Evolutionary conservation across 169 alveolate species (phyloP).

Genomic region (Eimeria mitis): DNA sequence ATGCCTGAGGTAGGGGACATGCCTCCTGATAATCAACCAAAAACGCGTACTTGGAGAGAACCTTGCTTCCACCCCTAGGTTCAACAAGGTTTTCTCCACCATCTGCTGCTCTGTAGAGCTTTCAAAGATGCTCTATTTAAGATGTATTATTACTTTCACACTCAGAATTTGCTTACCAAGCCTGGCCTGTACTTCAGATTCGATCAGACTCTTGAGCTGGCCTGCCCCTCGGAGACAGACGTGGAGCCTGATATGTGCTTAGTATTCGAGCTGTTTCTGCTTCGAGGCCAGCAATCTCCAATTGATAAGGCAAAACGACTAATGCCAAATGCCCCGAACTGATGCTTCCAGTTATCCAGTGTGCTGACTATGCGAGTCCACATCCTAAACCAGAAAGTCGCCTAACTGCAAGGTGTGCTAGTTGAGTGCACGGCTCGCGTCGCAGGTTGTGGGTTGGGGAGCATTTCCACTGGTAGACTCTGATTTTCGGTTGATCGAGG

Average conservation of each 20-base stretch:
- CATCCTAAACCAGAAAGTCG: neutral
- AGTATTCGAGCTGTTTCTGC: conserved; percentile 85
- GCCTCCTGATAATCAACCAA: neutral
- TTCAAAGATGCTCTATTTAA: neutral
- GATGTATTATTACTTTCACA: neutral
- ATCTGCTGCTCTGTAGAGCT: neutral
- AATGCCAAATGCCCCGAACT: neutral
- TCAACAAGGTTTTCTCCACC: neutral
- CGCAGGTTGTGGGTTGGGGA: conserved; percentile 84
- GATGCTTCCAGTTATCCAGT: neutral
- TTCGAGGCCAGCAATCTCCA: conserved; percentile 82
- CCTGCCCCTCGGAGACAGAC: conserved; percentile 86
- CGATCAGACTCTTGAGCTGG: conserved; percentile 81
- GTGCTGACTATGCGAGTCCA: neutral
- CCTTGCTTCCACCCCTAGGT: neutral
- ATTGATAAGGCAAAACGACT: conserved; percentile 83
- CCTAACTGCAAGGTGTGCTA: neutral
- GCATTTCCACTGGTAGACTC: conserved; percentile 88
- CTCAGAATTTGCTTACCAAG: neutral
- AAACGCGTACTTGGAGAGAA: neutral
- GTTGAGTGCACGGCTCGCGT: neutral
- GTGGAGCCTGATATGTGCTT: conserved; percentile 86
- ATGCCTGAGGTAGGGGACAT: conserved; percentile 40
- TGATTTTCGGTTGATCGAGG: conserved; percentile 86
- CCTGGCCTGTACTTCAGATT: conserved; percentile 39